Conservation (phyloP, 1,139 yeast genomes). For the Protomyces pachydermus region DNA sequence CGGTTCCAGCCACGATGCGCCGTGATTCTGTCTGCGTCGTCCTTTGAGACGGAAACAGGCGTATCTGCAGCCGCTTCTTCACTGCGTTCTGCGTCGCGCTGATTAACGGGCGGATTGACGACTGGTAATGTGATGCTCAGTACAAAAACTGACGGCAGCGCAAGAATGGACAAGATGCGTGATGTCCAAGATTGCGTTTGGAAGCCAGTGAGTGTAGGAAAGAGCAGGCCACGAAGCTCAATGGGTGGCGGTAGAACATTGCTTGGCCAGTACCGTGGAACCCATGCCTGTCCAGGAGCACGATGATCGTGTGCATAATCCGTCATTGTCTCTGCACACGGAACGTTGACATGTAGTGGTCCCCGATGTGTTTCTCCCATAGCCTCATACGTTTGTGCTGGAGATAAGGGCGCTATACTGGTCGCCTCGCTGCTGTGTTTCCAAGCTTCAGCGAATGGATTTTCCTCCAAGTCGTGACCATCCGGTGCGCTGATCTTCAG, state of each 20-base stretch:
- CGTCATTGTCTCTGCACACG: neutral
- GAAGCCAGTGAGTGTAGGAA: slow-evolving; percentile 37
- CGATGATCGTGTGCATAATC: neutral
- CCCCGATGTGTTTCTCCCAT: neutral
- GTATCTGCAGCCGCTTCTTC: slow-evolving; percentile 1
- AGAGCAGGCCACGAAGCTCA: slow-evolving; percentile 28
- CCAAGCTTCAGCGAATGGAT: slow-evolving; percentile 10
- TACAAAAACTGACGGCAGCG: slow-evolving; percentile 46
- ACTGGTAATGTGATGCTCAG: slow-evolving; percentile 52
- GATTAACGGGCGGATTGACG: slow-evolving; percentile 35
- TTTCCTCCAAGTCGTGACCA: slow-evolving; percentile 1
- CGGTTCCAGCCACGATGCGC: slow-evolving; percentile 32
- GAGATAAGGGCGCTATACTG: neutral
- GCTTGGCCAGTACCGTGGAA: slow-evolving; percentile 19
- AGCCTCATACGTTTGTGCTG: slow-evolving; percentile 9
- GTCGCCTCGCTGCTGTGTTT: neutral
- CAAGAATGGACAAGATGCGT: slow-evolving; percentile 37
- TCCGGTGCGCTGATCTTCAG: neutral
- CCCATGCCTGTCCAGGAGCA: neutral
- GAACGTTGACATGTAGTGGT: neutral
- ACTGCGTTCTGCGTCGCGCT: slow-evolving; percentile 14
- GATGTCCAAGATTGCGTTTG: slow-evolving; percentile 34
- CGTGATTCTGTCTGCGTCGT: slow-evolving; percentile 23
- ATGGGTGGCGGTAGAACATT: slow-evolving; percentile 12
- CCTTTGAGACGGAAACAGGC: slow-evolving; percentile 4